A percentile compares a stretch with the other conserved stretches of the same genome.
phyloP scores from a whole-genome alignment of 106 monocot genomes.

The Narthecium ossifragum region DNA sequence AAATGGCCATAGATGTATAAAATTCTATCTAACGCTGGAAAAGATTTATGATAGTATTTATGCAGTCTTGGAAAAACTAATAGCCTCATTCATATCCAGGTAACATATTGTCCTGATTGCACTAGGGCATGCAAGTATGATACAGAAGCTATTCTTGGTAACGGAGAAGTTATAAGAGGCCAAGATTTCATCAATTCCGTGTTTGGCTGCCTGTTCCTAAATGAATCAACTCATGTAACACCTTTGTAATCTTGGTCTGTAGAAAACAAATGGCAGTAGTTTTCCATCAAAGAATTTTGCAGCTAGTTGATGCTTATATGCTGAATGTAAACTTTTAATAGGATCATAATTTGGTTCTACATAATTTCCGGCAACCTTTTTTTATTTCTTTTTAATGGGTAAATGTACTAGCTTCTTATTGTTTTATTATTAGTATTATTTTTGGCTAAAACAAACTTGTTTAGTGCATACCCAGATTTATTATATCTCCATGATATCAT shows the following conservation, averaged over 20 bases:
- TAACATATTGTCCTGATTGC: constrained; percentile 79
- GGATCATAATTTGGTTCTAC: background rate
- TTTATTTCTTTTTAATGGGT: background rate
- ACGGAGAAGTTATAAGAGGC: constrained; percentile 23
- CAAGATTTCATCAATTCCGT: constrained; percentile 67
- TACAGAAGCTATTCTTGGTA: constrained; percentile 44
- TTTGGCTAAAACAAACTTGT: too few species aligned
- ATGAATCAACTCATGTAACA: constrained; percentile 51
- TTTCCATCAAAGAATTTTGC: too few species aligned
- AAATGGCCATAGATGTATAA: background rate
- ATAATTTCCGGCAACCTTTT: background rate
- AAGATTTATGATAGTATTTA: background rate
- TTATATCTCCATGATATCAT: too few species aligned
- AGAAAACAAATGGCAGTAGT: background rate
- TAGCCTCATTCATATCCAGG: constrained; percentile 24
- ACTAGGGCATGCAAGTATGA: constrained; percentile 76
- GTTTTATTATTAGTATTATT: background rate
- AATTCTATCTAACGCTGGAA: background rate
- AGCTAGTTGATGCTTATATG: too few species aligned
- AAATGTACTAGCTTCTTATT: too few species aligned
- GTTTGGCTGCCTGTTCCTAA: constrained; percentile 91
- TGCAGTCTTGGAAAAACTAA: background rate
- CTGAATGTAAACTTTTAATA: background rate
- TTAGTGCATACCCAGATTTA: too few species aligned
- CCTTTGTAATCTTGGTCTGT: constrained; percentile 29